Conservation (phyloP, 345 rosid genomes). For the Mercurialis annua region DNA sequence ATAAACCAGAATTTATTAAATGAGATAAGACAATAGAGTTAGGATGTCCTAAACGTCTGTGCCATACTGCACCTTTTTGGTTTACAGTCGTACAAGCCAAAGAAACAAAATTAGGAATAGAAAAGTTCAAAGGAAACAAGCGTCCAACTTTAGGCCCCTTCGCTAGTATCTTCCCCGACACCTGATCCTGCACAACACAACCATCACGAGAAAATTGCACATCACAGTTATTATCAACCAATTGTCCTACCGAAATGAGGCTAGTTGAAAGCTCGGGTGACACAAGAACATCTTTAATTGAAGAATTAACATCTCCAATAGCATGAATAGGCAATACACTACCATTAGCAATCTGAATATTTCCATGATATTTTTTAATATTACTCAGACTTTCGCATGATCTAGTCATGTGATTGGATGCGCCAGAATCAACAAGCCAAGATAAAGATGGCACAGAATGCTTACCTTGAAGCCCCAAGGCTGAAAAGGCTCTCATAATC, state of each 20-base stretch:
- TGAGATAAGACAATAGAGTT: neutral
- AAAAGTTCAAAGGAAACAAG: neutral
- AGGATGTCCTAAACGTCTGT: neutral
- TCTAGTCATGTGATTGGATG: too few species aligned
- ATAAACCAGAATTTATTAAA: neutral
- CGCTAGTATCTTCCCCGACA: neutral
- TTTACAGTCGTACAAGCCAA: neutral
- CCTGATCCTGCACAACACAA: conserved; percentile 12
- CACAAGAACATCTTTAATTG: neutral
- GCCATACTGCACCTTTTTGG: neutral
- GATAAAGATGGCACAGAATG: too few species aligned
- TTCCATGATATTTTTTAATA: too few species aligned
- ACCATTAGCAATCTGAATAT: too few species aligned
- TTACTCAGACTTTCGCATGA: too few species aligned
- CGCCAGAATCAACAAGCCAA: too few species aligned
- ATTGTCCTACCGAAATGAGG: neutral
- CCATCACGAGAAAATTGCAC: too few species aligned
- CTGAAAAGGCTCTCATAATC: too few species aligned
- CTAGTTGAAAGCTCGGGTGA: neutral
- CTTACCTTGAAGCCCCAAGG: too few species aligned
- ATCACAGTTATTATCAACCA: neutral
- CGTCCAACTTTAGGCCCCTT: conserved; percentile 6
- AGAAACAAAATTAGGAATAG: neutral
- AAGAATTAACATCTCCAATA: too few species aligned
- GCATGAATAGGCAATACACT: too few species aligned